Percentiles rank a stretch among this genome's conserved stretches.
Evolutionary conservation across 2,329 filamentous ascomycete genomes (phyloP).

Genomic region (Nemania abortiva): DNA sequence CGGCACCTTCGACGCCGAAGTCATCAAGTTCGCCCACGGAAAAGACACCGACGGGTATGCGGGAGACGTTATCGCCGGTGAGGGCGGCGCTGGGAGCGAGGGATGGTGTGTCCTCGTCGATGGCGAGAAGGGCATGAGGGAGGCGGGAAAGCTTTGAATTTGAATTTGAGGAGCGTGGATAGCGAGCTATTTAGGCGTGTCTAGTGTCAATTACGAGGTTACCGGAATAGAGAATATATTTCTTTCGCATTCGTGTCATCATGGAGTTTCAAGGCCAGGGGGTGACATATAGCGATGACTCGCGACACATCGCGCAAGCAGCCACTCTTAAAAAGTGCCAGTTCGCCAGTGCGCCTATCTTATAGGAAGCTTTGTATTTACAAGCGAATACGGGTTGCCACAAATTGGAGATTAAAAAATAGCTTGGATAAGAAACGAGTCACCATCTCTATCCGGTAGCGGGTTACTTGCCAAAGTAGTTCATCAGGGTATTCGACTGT

Average conservation of each 20-base stretch:
- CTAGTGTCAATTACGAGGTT: background rate
- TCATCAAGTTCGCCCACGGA: slow-evolving; percentile 74
- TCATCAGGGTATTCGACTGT: slow-evolving; percentile 63
- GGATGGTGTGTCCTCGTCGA: slow-evolving; percentile 93
- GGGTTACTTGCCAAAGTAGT: slow-evolving; percentile 63
- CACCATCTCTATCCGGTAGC: slow-evolving; percentile 6
- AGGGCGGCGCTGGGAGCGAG: slow-evolving; percentile 77
- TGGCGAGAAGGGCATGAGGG: slow-evolving; percentile 74
- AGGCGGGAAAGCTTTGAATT: slow-evolving; percentile 63
- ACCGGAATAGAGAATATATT: background rate
- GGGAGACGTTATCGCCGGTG: slow-evolving; percentile 73
- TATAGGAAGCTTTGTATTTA: no score
- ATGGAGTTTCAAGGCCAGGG: background rate
- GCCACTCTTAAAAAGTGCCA: no score
- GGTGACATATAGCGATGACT: no score
- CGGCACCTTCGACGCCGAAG: slow-evolving; percentile 83
- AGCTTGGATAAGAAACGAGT: background rate
- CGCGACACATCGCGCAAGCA: no score
- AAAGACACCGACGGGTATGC: slow-evolving; percentile 65
- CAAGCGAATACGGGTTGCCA: background rate
- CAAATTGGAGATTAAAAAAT: background rate
- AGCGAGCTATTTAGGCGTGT: background rate
- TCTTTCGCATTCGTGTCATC: background rate
- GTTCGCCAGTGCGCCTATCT: no score
- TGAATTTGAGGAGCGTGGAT: background rate